Percentiles rank a stretch among this genome's conserved stretches.
These are phyloP conservation scores for Brassica rapa DNA, from an alignment of 345 rosid genomes.

Conservation along the genomic window DNA sequence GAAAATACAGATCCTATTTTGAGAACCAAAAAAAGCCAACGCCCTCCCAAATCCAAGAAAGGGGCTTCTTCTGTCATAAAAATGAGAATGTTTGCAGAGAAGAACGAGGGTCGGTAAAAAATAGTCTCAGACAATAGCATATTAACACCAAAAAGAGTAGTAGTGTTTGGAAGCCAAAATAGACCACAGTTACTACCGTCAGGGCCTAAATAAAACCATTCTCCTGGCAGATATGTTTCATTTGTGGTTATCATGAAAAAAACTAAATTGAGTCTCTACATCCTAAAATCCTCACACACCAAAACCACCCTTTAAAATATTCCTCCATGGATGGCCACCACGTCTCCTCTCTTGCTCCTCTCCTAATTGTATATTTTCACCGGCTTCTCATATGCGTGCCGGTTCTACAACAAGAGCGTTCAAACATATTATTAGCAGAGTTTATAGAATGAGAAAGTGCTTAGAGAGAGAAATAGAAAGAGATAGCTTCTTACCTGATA, in stretches of 20 bases:
- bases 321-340: neutral
- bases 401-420: conserved; percentile 19
- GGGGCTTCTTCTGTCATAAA: neutral
- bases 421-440: neutral
- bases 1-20: neutral
- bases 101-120: neutral
- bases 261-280: neutral
- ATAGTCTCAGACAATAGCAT: neutral
- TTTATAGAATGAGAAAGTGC: neutral
- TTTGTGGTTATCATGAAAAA: neutral
- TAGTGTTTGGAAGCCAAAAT: neutral
- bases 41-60: neutral
- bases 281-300: neutral
- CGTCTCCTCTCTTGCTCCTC: neutral
- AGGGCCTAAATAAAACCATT: neutral
- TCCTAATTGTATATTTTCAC: conserved; percentile 27
- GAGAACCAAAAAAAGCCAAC: neutral
- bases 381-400: neutral
- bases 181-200: neutral
- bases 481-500: conserved; percentile 57
- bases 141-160: neutral
- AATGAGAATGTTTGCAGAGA: neutral
- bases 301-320: neutral
- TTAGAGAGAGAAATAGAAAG: neutral
- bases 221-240: neutral